Base-by-base conservation (phyloP, 2,329 filamentous ascomycete species). In the Diaporthe vexans region DNA sequence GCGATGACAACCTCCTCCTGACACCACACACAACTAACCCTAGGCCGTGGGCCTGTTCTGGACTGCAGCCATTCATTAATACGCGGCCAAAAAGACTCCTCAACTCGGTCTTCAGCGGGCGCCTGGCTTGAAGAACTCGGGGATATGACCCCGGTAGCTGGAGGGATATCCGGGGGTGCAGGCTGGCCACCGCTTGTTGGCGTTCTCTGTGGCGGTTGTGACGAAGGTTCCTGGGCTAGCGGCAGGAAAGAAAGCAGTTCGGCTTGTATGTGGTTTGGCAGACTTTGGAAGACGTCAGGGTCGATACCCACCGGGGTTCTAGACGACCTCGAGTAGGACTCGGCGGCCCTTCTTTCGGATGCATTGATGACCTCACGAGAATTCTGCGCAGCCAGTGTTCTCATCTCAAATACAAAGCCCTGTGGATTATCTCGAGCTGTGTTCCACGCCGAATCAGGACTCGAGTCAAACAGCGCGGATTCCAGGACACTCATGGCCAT, bases 51-150 rank as follows among this genome's bases (percentile, higher is more conserved):
- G 3, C 63, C 63, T 13, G 29, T 68, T 24, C 63, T 54, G 24
- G 33, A 26, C 48, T 68, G 46, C n/a, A 68, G 17, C 48, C 48
- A 68, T 11, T 68, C 48, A 4, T 52, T n/a, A 3, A 68, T 68
- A 1, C 48, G 63, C 0, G 63, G 33, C 63, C 63, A 68, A 4
- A 46, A 68, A 10, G 26, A 15, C 11, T 68, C 33, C 15, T 68
- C 63, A 15, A 54, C 48, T 52, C 15, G 33, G 26, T 68, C 33
- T 0, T 17, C 46, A 19, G 29, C 29, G 4, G 29, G 9, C 9
- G 9, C 21, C 15, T 48, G 29, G 6, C 17, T 21, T 19, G 59
- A 10, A 4, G 58, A 24, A 21, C 48, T 26, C 13, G 21, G 2
- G 1, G 63, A 52, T 21, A n/a, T 33, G 11, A 46, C 7, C n/a